Conservation (phyloP, 2,329 filamentous ascomycete genomes). For the Alternaria triticimaculans region DNA sequence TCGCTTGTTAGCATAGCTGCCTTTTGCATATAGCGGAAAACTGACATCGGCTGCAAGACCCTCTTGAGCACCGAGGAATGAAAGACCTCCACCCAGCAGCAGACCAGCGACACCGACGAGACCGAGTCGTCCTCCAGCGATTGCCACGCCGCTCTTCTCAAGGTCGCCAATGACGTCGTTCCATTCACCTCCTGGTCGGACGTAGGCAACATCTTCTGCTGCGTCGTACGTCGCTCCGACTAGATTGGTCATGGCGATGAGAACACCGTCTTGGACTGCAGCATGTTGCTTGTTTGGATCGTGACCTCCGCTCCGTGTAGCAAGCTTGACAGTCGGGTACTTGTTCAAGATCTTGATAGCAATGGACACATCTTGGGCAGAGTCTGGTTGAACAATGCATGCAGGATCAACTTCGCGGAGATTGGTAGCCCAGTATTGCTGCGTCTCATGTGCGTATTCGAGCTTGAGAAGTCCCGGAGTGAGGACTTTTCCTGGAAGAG, state of each 20-base stretch:
- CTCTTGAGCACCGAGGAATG: conserved; percentile 32
- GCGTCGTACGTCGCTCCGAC: conserved; percentile 46
- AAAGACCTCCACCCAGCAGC: conserved; percentile 29
- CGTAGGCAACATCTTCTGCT: conserved; percentile 43
- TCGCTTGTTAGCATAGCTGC: background rate
- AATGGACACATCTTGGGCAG: conserved; percentile 32
- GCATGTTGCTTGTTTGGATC: conserved; percentile 47
- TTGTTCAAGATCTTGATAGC: conserved; percentile 33
- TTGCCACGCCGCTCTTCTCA: conserved; percentile 44
- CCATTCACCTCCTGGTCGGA: conserved; percentile 52
- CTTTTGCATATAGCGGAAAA: background rate
- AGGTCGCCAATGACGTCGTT: conserved; percentile 48
- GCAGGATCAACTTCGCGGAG: conserved; percentile 28
- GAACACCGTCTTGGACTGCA: conserved; percentile 46
- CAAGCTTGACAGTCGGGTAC: conserved; percentile 29
- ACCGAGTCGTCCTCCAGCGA: conserved; percentile 37
- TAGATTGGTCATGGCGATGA: conserved; percentile 47
- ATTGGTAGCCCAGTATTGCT: conserved; percentile 30
- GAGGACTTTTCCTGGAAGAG: conserved; percentile 27
- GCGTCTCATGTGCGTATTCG: conserved; percentile 26
- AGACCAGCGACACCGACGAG: conserved; percentile 32
- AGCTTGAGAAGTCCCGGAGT: conserved; percentile 22
- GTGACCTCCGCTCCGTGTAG: conserved; percentile 45
- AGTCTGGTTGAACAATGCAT: conserved; percentile 33
- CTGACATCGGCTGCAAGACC: conserved; percentile 36